Percentiles rank a stretch among this genome's conserved stretches.
phyloP scores from a whole-genome alignment of 257 asterid genomes.

The Forsythia viridissima region DNA sequence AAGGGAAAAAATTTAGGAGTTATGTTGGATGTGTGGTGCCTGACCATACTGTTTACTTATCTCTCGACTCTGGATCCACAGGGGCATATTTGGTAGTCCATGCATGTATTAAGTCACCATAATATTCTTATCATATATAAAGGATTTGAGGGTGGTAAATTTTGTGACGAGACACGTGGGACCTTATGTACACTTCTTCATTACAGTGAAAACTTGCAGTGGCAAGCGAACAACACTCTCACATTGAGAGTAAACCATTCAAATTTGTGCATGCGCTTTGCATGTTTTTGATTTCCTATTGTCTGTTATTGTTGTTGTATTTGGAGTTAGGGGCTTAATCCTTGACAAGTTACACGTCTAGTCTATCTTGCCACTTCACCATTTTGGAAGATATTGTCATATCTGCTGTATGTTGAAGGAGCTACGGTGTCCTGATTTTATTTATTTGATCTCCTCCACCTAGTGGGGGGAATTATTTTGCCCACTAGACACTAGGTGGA shows the following conservation, averaged over 20 bases:
- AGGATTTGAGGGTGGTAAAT: not conserved
- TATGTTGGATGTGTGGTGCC: not conserved
- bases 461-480: too few species aligned
- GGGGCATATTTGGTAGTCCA: not conserved
- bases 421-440: too few species aligned
- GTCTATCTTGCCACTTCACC: too few species aligned
- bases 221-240: not conserved
- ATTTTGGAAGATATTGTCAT: too few species aligned
- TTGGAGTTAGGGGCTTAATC: not conserved
- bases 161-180: not conserved
- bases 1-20: not conserved
- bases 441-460: too few species aligned
- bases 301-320: too few species aligned
- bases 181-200: not conserved
- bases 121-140: too few species aligned
- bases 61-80: not conserved
- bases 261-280: not conserved
- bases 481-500: too few species aligned
- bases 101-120: not conserved
- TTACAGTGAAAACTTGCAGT: not conserved
- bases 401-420: too few species aligned
- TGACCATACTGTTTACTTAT: not conserved
- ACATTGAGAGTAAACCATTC: not conserved
- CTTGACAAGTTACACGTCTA: not conserved
- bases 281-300: not conserved